Percentiles rank a stretch among this genome's conserved stretches.
These are phyloP conservation scores for Serendipita sp. DNA, from an alignment of 768 basidiomycete genomes.

Conservation along the genomic window DNA sequence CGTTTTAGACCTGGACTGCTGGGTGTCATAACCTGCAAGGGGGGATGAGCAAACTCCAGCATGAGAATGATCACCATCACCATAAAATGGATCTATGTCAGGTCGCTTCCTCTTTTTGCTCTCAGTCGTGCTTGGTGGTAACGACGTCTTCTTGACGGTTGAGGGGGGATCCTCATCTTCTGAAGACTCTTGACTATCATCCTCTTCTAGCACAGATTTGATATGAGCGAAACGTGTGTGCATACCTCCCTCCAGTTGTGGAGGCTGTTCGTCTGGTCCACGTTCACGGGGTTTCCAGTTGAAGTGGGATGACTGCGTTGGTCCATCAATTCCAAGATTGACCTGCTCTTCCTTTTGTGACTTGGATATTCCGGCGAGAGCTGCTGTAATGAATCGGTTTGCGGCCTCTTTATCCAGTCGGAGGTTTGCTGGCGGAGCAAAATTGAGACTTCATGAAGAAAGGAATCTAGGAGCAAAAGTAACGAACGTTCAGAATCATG, in stretches of 20 bases:
- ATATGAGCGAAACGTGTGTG: constrained; percentile 10
- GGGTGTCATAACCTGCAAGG: no score
- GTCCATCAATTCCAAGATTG: not conserved
- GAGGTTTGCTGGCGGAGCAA: constrained; percentile 21
- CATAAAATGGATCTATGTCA: constrained; percentile 50
- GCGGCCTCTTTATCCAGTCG: constrained; percentile 69
- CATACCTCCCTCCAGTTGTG: not conserved
- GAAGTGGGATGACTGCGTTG: not conserved
- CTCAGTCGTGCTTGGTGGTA: constrained; percentile 7
- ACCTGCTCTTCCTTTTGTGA: not conserved
- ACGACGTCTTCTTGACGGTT: constrained; percentile 12
- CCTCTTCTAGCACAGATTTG: not conserved
- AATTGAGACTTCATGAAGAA: not conserved
- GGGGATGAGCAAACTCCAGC: no score
- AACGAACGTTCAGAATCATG: not conserved
- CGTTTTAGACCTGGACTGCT: no score
- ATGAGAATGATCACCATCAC: constrained; percentile 22
- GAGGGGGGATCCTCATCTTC: constrained; percentile 20
- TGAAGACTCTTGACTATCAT: constrained; percentile 18
- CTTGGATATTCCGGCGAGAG: constrained; percentile 9
- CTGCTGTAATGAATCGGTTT: constrained; percentile 55
- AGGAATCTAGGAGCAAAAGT: constrained; percentile 1
- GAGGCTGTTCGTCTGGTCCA: not conserved
- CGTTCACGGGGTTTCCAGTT: not conserved
- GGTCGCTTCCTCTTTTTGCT: constrained; percentile 34